Percentiles rank a stretch among this genome's conserved stretches.
Conservation (phyloP, 352 stramenopile species). For the Elongisporangium senticosum region DNA sequence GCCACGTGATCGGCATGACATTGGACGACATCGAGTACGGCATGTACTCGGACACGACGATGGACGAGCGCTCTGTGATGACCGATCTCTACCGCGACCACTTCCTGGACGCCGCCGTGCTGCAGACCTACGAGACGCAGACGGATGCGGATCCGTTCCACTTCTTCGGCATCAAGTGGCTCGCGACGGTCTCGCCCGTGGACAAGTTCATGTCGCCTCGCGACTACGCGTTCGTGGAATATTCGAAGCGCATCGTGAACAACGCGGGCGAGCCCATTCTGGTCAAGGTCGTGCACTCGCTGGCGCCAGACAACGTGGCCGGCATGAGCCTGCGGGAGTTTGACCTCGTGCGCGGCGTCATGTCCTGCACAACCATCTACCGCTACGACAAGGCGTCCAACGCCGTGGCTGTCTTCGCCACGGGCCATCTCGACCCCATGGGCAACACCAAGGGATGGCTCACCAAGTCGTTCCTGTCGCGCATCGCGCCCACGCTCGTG, state of each 20-base stretch:
- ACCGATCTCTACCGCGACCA: slow-evolving; percentile 36
- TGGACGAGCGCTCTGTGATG: slow-evolving; percentile 46
- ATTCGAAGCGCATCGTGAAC: slow-evolving; percentile 26
- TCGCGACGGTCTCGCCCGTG: slow-evolving; percentile 30
- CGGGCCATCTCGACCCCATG: slow-evolving; percentile 33
- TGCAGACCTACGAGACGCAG: slow-evolving; percentile 36
- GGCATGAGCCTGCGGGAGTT: slow-evolving; percentile 38
- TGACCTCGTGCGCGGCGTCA: slow-evolving; percentile 30
- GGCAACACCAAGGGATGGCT: slow-evolving; percentile 26
- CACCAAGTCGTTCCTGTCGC: slow-evolving; percentile 32
- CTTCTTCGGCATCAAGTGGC: slow-evolving; percentile 50
- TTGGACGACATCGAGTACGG: slow-evolving; percentile 48
- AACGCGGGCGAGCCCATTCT: slow-evolving; percentile 30
- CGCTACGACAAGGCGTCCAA: slow-evolving; percentile 34
- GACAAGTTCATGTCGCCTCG: slow-evolving; percentile 48
- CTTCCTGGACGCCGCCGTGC: slow-evolving; percentile 44
- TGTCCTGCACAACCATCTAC: slow-evolving; percentile 41
- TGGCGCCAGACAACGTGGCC: slow-evolving; percentile 23
- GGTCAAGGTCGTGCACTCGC: slow-evolving; percentile 37
- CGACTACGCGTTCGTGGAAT: slow-evolving; percentile 45
- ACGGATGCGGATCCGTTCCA: slow-evolving; percentile 32
- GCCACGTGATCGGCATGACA: slow-evolving; percentile 39
- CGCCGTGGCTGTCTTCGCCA: slow-evolving; percentile 37
- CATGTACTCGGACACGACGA: slow-evolving; percentile 39
- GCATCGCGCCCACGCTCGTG: slow-evolving; percentile 37